Evolutionary conservation across 768 basidiomycete genomes (phyloP), one percentile per base, ranked within the genome.

Genomic region (Dentipellis fragilis): DNA sequence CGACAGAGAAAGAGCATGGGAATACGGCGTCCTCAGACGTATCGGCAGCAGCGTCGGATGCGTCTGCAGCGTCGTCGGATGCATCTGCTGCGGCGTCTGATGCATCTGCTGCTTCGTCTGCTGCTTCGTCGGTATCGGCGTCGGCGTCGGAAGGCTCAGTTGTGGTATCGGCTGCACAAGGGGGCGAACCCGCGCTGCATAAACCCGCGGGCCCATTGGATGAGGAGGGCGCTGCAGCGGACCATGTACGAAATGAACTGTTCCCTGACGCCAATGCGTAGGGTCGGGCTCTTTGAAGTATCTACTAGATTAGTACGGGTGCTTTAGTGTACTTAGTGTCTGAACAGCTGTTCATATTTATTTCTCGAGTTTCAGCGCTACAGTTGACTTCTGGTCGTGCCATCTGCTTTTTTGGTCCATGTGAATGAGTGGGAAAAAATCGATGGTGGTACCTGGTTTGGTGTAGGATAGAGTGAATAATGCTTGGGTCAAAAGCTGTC

Each of bases 151-250:
- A 51, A 29, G 42, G 22, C 14, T 40, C 35, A 10, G 19, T 50
- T 21, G 14, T 16, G 17, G 16, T 23, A 12, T 6, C 35, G 17
- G 17, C 17, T 4, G 53, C 6, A 5, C 14, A 23, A 12, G 42
- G 12, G 38, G 16, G 12, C n/a, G 35, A 22, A 17, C 10, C 17
- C 21, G 19, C 38, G 38, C 16, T 6, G 3, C 29, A 52, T 23
- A 60, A 65, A 35, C 46, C 58, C 1, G 59, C 63, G 45, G 67
- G 71, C 2, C 68, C 71, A 2, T 51, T 63, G 23, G 62, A 59
- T 3, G 65, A 69, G 50, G 71, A 66, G 21, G 69, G 70, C 36
- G 67, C 64, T 1, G 69, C 71, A 54, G 71, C 68, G 42, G 72
- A 72, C 12, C 63, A 65, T 38, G 71, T 63, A 1, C 63, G 72